Base-by-base conservation (phyloP, 2,329 filamentous ascomycete species). In the Xylariaceae sp. region DNA sequence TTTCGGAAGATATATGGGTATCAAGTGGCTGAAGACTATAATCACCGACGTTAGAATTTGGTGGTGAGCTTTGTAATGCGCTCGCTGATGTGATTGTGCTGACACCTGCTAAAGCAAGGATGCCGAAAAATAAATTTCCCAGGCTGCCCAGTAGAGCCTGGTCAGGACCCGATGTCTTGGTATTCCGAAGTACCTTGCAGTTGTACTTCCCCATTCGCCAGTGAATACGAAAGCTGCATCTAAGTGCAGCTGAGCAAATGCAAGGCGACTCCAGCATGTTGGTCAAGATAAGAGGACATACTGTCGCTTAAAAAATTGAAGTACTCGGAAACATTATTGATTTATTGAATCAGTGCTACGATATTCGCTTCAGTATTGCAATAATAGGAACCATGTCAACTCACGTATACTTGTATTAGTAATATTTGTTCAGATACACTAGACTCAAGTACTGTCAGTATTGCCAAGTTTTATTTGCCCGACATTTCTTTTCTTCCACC, bases 101-200 rank as follows among this genome's bases (percentile, higher is more conserved):
- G 51, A 49, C 40, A 36, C 34, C 50, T 44, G 45, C 45, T 55
- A 29, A 31, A 29, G 26, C 50, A 45, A 19, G 44, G 45, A 24
- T 46, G 2, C 14, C n/a, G 14, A 21, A 17, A 12, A 19, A 34
- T 41, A 59, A 51, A 40, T 9, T 40, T n/a, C n/a, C n/a, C n/a
- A n/a, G n/a, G n/a, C 37, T 39, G 29, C 29, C 34, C 29, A 36
- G 31, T 24, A 31, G 6, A 14, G 14, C 14, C 9, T 37, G n/a
- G n/a, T n/a, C n/a, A 37, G 52, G 43, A 46, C 56, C 56, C 56
- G 16, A 46, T 17, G 51, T 40, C 46, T 59, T 56, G 56, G 56
- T 58, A 59, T 46, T 52, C 46, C 41, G 51, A 55, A 55, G 52
- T 58, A 33, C 56, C 56, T 46, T 59, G 56, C 51, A 58, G 51